These are phyloP conservation scores for Suhomyces xylopsoci DNA, from an alignment of 805 yeast genomes.

Conservation along the genomic window DNA sequence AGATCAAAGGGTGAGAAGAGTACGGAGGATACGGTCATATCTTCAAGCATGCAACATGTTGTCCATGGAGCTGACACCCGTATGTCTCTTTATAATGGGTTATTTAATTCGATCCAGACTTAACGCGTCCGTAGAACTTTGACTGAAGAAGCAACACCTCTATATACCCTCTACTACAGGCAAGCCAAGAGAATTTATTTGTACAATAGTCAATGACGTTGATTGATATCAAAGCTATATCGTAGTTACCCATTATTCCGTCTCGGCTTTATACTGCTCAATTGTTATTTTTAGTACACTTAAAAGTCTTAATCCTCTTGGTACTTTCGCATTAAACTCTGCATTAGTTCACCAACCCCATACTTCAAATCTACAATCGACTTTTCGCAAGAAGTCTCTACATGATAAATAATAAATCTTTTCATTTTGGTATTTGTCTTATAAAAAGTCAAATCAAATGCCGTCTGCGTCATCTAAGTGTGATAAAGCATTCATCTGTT, in stretches of 20 bases:
- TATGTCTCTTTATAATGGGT: neutral
- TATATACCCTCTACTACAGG: neutral
- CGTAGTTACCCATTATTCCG: neutral
- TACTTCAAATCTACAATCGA: neutral
- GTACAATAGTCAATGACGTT: neutral
- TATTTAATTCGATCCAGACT: neutral
- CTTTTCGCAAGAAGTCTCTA: neutral
- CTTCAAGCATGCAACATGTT: neutral
- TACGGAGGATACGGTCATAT: neutral
- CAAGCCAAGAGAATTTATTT: too few species aligned
- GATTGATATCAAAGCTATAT: neutral
- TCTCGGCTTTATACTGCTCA: neutral
- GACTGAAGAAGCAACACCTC: neutral
- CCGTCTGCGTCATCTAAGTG: conserved; percentile 9
- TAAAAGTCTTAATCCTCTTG: neutral
- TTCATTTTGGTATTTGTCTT: conserved; percentile 8
- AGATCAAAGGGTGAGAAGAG: neutral
- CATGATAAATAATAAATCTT: conserved; percentile 4
- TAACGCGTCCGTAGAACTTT: neutral
- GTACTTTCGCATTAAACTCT: neutral
- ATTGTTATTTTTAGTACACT: neutral
- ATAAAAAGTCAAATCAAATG: conserved; percentile 8
- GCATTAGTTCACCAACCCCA: neutral
- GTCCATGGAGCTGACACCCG: neutral
- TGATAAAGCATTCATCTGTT: conserved; percentile 7